These are phyloP conservation scores for Trichaptum fuscoviolaceum DNA, from an alignment of 768 basidiomycete genomes.

Conservation along the genomic window DNA sequence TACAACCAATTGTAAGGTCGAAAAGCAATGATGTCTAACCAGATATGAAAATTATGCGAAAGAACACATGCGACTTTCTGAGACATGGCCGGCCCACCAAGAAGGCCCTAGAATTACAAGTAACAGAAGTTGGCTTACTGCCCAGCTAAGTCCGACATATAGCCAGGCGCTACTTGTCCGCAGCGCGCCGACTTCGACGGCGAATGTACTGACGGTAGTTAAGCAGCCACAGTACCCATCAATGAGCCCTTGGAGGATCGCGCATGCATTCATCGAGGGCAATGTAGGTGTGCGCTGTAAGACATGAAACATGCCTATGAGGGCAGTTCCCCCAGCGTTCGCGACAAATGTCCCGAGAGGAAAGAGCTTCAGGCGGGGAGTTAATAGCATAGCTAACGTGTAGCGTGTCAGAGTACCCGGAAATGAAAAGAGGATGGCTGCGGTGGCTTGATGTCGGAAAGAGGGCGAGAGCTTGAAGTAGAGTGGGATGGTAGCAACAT, in stretches of 20 bases:
- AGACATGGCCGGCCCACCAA: constrained; percentile 43
- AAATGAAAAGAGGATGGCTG: constrained; percentile 84
- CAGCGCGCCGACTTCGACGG: constrained; percentile 66
- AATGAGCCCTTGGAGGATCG: constrained; percentile 70
- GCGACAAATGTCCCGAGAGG: constrained; percentile 78
- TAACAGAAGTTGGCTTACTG: constrained; percentile 61
- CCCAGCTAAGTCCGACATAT: constrained; percentile 69
- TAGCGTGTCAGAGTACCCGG: constrained; percentile 88
- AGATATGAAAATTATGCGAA: constrained; percentile 23
- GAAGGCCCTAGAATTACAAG: constrained; percentile 70
- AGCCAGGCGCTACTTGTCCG: constrained; percentile 51
- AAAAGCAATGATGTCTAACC: neutral
- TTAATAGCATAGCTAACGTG: constrained; percentile 65
- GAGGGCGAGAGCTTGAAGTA: constrained; percentile 67
- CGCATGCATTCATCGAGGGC: constrained; percentile 54
- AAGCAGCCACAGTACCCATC: constrained; percentile 96
- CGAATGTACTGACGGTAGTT: constrained; percentile 92
- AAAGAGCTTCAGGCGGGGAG: constrained; percentile 53
- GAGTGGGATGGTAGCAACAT: constrained; percentile 69
- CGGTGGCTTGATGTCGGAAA: constrained; percentile 76
- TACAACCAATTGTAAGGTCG: neutral
- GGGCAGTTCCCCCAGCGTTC: constrained; percentile 74
- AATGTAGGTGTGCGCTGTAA: constrained; percentile 48
- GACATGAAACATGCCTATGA: constrained; percentile 70
- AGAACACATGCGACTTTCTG: constrained; percentile 45